Evolutionary conservation across 148 eudicot species (phyloP).

Genomic region (Euryodendron excelsum): DNA sequence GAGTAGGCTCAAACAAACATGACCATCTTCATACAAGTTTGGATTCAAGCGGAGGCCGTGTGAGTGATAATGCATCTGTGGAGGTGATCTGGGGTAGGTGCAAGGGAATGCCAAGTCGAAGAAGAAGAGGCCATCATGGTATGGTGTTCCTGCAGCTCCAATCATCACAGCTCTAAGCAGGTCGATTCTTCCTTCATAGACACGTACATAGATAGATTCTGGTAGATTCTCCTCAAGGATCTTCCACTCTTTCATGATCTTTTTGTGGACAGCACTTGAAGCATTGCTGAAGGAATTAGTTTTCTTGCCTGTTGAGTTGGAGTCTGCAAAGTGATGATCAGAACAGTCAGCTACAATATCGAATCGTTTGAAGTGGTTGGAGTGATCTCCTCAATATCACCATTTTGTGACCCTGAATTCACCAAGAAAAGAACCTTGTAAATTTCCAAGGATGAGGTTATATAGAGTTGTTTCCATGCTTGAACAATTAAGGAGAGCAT

Average conservation of each 20-base stretch:
- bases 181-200: conserved; percentile 47
- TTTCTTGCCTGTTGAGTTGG: no score
- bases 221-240: conserved; percentile 43
- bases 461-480: no score
- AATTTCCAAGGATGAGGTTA: no score
- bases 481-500: no score
- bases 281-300: no score
- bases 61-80: conserved; percentile 33
- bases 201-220: conserved; percentile 54
- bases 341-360: no score
- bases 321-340: no score
- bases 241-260: conserved; percentile 62
- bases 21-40: conserved; percentile 47
- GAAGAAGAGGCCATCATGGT: conserved; percentile 71
- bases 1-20: conserved; percentile 63
- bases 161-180: conserved; percentile 66
- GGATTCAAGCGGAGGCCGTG: conserved; percentile 65
- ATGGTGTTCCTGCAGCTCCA: conserved; percentile 69
- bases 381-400: no score
- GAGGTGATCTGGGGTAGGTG: conserved; percentile 53
- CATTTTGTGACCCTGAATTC: no score
- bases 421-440: no score
- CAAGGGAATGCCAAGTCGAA: conserved; percentile 57
- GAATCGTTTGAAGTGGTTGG: no score
- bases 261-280: conserved; percentile 15